Evolutionary conservation across 495 filamentous ascomycete genomes (phyloP), one percentile per base, ranked within the genome.

Genomic region (Penicillium subrubescens): DNA sequence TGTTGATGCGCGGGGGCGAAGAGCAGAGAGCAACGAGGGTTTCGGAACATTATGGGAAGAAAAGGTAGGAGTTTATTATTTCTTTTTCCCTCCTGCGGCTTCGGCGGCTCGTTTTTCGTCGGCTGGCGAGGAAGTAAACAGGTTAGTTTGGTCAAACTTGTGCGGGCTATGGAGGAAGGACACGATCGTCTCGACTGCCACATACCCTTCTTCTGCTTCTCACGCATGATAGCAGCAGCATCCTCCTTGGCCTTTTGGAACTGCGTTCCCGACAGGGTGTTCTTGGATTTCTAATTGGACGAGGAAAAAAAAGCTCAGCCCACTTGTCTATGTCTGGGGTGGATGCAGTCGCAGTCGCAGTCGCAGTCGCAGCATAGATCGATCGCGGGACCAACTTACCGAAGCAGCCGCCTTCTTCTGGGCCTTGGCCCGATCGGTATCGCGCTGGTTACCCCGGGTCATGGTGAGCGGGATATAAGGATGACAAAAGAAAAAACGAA

Each of bases 381-480:
- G 8, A 59, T 48, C 57, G 50, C 44, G 57, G 25, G 43, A 27
- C 19, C 31, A 34, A 58, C 67, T n/a, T 53, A 69, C 89, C 77
- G 79, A 62, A 25, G 72, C 65, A 33, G 83, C 79, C 55, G 80
- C 72, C 73, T 87, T 86, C 82, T 94, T 92, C 74, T 86, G 84
- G 71, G 83, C 89, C 79, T 92, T 93, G 77, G 91, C 90, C 62
- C 93, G 90, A 71, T 90, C 91, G 77, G 90, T 91, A 59, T 97
- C 93, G 72, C 93, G 87, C 83, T 97, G 93, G 74, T 97, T 97
- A 67, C 93, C 93, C 74, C 93, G 91, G 62, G 93, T 87, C 93
- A 97, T 97, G 37, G 74, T 85, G 59, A 14, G 25, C n/a, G 33
- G 51, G 51, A 19, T 34, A 54, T 31, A 52, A 50, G 57, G 44